Conservation (phyloP, 305 asterid species). For the Fraxinus albicans region DNA sequence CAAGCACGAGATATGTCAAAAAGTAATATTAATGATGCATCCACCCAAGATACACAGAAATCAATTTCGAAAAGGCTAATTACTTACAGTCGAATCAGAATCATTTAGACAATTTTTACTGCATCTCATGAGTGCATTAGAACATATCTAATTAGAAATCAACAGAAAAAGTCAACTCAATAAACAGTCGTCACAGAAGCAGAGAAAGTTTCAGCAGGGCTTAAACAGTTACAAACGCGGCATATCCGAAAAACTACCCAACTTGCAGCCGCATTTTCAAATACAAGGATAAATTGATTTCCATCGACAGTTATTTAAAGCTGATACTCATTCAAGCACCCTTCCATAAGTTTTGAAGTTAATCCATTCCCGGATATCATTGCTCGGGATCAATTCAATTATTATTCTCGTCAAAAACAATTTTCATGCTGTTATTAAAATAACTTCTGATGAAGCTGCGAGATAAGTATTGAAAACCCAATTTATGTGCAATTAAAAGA, state of each 20-base stretch:
- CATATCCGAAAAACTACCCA: background rate
- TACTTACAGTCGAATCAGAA: background rate
- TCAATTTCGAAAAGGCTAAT: background rate
- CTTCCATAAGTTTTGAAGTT: background rate
- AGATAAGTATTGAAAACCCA: background rate
- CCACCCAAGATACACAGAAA: background rate
- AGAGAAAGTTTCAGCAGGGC: background rate
- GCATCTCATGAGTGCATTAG: background rate
- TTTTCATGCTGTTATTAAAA: background rate
- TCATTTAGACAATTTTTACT: background rate
- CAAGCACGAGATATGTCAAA: slow-evolving; percentile 7
- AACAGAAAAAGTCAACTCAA: background rate
- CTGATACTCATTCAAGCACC: background rate
- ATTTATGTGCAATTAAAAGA: background rate
- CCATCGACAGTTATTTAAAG: background rate
- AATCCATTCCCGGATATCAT: background rate
- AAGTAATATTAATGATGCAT: slow-evolving; percentile 2
- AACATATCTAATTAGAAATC: background rate
- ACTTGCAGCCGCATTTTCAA: slow-evolving; percentile 4
- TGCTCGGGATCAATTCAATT: background rate
- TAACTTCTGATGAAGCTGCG: background rate
- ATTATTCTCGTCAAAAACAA: background rate
- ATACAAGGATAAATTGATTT: background rate
- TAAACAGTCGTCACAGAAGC: background rate
- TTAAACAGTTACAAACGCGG: background rate